Conservation (phyloP, 2,329 filamentous ascomycete genomes). For the Colletotrichum incanum region DNA sequence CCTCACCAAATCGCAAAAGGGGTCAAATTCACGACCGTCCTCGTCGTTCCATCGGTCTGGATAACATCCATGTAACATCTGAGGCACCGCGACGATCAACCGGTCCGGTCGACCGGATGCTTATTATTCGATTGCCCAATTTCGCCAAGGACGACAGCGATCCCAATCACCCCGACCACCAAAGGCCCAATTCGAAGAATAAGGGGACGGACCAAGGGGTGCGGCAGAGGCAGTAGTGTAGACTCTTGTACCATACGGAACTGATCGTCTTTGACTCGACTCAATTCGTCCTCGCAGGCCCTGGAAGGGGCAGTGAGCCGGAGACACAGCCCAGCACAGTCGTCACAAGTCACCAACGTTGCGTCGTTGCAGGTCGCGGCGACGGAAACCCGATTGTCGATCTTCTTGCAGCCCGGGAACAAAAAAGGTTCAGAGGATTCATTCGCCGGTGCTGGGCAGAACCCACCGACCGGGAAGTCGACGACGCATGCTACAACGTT, state of each 20-base stretch:
- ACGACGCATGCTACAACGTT: constrained; percentile 23
- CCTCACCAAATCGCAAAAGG: no score
- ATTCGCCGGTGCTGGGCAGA: constrained; percentile 16
- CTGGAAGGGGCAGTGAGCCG: background rate
- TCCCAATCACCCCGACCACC: constrained; percentile 26
- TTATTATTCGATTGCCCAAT: constrained; percentile 1
- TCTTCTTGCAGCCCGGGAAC: background rate
- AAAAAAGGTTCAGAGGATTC: constrained; percentile 9
- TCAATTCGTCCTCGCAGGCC: background rate
- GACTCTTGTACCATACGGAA: background rate
- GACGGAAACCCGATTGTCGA: constrained; percentile 7
- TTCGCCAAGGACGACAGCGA: constrained; percentile 27
- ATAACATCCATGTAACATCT: background rate
- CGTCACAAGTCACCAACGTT: constrained; percentile 15
- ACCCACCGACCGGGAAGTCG: constrained; percentile 24
- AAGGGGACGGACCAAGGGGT: background rate
- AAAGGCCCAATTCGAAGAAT: background rate
- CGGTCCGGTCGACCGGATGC: constrained; percentile 8
- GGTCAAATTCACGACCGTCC: background rate
- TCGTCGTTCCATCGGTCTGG: background rate
- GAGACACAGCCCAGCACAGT: background rate
- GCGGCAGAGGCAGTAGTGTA: background rate
- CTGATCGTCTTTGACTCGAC: background rate
- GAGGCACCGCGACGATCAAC: background rate
- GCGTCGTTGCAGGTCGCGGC: constrained; percentile 1